Base-by-base conservation (phyloP, 2,329 filamentous ascomycete genomes). In the Colletotrichum liaoningense region DNA sequence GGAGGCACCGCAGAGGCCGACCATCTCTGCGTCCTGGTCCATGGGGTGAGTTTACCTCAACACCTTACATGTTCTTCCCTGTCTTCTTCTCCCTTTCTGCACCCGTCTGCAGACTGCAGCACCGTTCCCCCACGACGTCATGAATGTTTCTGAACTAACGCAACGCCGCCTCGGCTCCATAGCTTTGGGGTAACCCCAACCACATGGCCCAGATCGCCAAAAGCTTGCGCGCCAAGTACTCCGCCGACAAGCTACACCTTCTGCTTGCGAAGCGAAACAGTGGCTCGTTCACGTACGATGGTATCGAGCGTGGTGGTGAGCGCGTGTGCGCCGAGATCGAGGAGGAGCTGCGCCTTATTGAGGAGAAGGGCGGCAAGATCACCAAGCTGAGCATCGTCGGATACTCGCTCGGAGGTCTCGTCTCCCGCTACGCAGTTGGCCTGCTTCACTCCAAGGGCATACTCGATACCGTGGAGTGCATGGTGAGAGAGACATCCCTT, bases 381-480 rank as follows among this genome's bases (percentile, higher is more conserved):
- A 92, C 85, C 60, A 97, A 95, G 83, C 86, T 98, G 75, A 98
- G 95, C 81, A 87, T 98, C 54, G 89, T 96, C 56, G 96, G 96
- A 52, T 98, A 98, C 82, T 97, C 95, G 0, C 87, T 98, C 1
- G 96, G 96, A 58, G 96, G 96, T 0, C 86, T 98, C 7, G 91
- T 98, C 5, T 92, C 94, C 11, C 89, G 96, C 73, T 98, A 98
- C 84, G 93, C 94, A 2, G 89, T 98, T 69, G 96, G 96, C 0
- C 84, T 98, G 78, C 87, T 98, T 4, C 91, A 95, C 77, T 92
- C 67, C 67, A 94, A 93, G 78, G 95, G 95, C 9, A 87, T 94
- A 71, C 91, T 98, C 69, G 92, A 97, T 69, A 88, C 88, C 71
- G 87, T 98, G 30, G 88, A 95, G 79, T 96, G 96, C 76, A 90